A percentile compares a stretch with the other conserved stretches of the same genome.
Evolutionary conservation across 768 basidiomycete genomes (phyloP).

Genomic region (Scleroderma citrinum): DNA sequence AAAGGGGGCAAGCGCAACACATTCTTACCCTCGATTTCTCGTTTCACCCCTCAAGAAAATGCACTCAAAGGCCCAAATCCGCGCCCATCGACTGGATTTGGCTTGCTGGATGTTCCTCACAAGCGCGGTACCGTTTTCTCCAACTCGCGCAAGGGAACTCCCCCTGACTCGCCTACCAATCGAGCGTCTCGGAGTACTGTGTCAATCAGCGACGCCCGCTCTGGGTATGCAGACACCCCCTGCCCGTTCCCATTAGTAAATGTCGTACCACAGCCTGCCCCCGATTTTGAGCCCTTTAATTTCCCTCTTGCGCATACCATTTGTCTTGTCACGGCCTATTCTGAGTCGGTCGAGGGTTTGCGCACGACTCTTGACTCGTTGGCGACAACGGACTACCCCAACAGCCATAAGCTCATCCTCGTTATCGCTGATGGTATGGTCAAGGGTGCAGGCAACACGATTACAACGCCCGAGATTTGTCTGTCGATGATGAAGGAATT

Average conservation of each 20-base stretch:
- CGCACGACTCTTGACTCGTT: slow-evolving; percentile 97
- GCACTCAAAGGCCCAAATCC: slow-evolving; percentile 45
- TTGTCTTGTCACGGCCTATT: slow-evolving; percentile 96
- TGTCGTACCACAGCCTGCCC: slow-evolving; percentile 88
- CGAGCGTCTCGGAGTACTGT: slow-evolving; percentile 78
- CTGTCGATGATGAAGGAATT: slow-evolving; percentile 97
- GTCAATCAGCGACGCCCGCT: slow-evolving; percentile 55
- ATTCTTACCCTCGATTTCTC: slow-evolving; percentile 62
- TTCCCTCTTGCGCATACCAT: slow-evolving; percentile 93
- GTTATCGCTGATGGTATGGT: slow-evolving; percentile 99
- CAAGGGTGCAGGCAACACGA: slow-evolving; percentile 83
- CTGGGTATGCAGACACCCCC: slow-evolving; percentile 52
- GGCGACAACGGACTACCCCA: slow-evolving; percentile 97
- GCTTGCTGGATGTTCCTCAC: slow-evolving; percentile 57
- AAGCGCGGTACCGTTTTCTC: slow-evolving; percentile 57
- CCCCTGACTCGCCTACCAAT: slow-evolving; percentile 66
- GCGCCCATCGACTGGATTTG: slow-evolving; percentile 60
- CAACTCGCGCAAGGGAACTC: slow-evolving; percentile 47
- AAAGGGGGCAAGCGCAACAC: slow-evolving; percentile 50
- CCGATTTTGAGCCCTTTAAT: slow-evolving; percentile 91
- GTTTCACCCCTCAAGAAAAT: slow-evolving; percentile 71
- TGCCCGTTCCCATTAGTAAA: slow-evolving; percentile 93
- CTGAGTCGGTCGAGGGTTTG: slow-evolving; percentile 93
- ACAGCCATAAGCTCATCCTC: slow-evolving; percentile 92
- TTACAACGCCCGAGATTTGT: slow-evolving; percentile 92